Evolutionary conservation across 2,329 filamentous ascomycete genomes (phyloP), one percentile per base, ranked within the genome.

Genomic region (Pseudogymnoascus sp.): DNA sequence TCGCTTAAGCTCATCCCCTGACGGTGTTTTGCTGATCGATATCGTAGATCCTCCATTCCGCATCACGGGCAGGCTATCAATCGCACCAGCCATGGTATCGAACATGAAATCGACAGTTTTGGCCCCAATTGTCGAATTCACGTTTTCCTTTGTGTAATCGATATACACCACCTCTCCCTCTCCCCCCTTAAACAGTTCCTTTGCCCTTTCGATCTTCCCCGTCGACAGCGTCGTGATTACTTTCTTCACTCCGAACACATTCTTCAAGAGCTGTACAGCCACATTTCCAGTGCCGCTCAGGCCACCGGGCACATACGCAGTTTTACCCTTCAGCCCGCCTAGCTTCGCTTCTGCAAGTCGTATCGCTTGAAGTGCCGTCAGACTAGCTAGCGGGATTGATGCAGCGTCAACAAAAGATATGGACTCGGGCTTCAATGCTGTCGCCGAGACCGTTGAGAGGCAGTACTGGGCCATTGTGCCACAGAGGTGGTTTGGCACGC

Each of bases 161-260:
- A 59, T n/a, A 40, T 59, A 59, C 63, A 82, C 72, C 27, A 83
- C 69, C 64, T 80, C 73, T 68, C 82, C 80, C 18, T 29, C n/a
- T 10, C 58, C 58, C 5, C 18, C 58, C 13, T 37, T 39, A 4
- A 74, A 64, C 6, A 72, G 66, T 62, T 75, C 65, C 42, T 76
- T 74, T 0, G 82, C 77, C 21, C 78, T 72, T 0, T 71, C 64
- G 33, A 84, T 62, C 69, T 84, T 84, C 8, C 74, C 64, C 21
- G 80, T 82, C 3, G 81, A 83, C 0, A 80, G 79, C 0, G 80
- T 82, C 0, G 80, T 75, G 52, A 84, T 78, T 61, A 84, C 72
- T 55, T 72, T 76, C 0, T 69, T 69, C 1, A 77, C 81, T 0
- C 77, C 74, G 58, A 80, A 82, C 2, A 78, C 73, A 31, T 80